Conservation (phyloP, 176 grass and related monocot genomes). For the Leersia perrieri region DNA sequence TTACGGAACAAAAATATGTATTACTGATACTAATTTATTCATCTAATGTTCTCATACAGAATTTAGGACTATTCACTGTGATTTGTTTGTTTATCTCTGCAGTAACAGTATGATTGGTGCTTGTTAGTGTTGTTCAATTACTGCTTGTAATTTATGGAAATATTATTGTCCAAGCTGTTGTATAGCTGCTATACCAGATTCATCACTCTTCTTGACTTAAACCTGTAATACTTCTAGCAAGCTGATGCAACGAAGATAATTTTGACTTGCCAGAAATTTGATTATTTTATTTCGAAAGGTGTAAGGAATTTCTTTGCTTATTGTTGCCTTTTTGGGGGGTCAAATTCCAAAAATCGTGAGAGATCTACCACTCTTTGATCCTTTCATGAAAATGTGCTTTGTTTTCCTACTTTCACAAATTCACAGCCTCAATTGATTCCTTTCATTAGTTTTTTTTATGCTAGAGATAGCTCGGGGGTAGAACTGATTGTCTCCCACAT, state of each 20-base stretch:
- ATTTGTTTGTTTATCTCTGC: conserved; percentile 1
- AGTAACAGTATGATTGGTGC: neutral
- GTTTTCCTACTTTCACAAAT: neutral
- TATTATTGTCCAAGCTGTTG: neutral
- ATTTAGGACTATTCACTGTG: conserved; percentile 3
- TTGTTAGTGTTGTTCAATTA: conserved; percentile 5
- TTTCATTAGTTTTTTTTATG: conserved; percentile 9
- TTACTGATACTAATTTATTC: neutral
- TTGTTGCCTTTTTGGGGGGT: neutral
- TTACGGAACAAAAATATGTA: neutral
- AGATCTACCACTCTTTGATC: neutral
- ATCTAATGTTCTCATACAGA: neutral
- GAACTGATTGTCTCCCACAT: conserved; percentile 20
- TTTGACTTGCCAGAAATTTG: neutral
- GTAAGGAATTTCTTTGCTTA: neutral
- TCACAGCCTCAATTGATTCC: neutral
- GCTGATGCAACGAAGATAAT: neutral
- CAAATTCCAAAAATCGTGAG: neutral
- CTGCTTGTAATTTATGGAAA: neutral
- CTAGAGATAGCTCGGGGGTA: too few species aligned
- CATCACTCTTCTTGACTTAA: neutral
- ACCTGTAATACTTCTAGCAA: neutral
- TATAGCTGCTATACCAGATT: conserved; percentile 8
- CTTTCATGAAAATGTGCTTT: neutral
- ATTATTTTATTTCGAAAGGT: neutral